Evolutionary conservation across 139 green algal species (phyloP).

Genomic region (Zygnema circumcarinatum): DNA sequence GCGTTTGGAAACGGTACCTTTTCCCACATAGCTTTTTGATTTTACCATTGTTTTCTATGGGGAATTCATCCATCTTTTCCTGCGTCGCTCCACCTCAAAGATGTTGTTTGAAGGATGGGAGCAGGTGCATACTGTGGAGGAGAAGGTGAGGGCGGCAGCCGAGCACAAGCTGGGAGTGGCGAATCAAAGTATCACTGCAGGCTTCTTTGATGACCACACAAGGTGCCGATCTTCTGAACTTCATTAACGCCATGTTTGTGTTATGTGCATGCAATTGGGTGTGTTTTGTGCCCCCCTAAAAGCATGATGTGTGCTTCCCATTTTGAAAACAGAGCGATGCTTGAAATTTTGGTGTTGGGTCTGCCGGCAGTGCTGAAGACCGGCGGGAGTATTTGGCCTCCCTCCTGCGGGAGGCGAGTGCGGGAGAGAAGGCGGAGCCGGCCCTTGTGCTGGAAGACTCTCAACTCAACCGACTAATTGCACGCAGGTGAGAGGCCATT

Average conservation of each 20-base stretch:
- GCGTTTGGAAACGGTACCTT: constrained; percentile 70
- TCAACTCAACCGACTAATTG: constrained; percentile 22
- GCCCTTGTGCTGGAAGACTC: constrained; percentile 14
- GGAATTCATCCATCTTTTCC: too few species aligned
- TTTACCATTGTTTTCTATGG: not conserved
- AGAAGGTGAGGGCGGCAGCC: constrained; percentile 32
- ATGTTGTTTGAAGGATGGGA: not conserved
- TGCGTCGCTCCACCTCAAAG: too few species aligned
- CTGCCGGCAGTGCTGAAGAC: constrained; percentile 39
- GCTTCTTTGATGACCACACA: constrained; percentile 58
- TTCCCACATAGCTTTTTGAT: not conserved
- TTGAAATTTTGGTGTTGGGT: too few species aligned
- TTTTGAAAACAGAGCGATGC: too few species aligned
- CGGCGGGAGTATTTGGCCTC: constrained; percentile 38
- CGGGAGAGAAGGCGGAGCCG: not conserved
- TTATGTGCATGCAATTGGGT: not conserved
- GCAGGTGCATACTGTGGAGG: constrained; percentile 51
- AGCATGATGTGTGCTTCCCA: not conserved
- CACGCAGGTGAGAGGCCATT: constrained; percentile 33
- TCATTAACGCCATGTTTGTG: not conserved
- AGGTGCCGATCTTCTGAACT: constrained; percentile 42
- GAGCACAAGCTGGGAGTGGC: constrained; percentile 57
- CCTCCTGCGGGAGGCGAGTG: constrained; percentile 34
- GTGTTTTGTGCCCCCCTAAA: not conserved
- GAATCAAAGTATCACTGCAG: constrained; percentile 59